Evolutionary conservation across 768 basidiomycete genomes (phyloP).

Genomic region (Leucocoprinus birnbaumii): DNA sequence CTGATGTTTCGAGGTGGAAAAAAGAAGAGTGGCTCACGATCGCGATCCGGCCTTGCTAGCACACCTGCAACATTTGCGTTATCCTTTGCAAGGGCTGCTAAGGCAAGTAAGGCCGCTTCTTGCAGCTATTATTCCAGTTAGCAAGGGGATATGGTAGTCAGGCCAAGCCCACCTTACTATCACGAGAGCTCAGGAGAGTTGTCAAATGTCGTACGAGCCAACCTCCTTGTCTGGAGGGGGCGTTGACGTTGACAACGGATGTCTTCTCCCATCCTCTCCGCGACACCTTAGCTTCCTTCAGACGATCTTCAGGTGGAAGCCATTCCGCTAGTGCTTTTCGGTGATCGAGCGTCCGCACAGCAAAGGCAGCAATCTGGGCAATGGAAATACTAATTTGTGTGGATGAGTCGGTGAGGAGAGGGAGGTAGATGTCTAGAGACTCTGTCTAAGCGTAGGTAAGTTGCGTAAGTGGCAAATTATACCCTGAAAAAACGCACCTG

Average conservation of each 20-base stretch:
- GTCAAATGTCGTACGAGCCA: conserved; percentile 58
- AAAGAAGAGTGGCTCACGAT: conserved; percentile 22
- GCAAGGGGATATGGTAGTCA: background rate
- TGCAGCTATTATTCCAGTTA: conserved; percentile 42
- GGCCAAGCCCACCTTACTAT: conserved; percentile 46
- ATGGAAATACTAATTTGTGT: conserved; percentile 43
- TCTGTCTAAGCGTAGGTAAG: conserved; percentile 36
- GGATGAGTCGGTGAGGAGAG: conserved; percentile 48
- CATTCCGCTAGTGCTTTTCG: conserved; percentile 55
- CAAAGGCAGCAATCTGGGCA: conserved; percentile 54
- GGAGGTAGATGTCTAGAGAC: conserved; percentile 64
- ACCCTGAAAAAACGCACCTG: conserved; percentile 42
- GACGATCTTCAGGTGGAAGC: conserved; percentile 56
- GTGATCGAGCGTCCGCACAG: conserved; percentile 47
- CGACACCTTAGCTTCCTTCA: conserved; percentile 39
- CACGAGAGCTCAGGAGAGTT: conserved; percentile 43
- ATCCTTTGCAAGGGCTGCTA: conserved; percentile 67
- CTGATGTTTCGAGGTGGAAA: background rate
- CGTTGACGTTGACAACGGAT: conserved; percentile 32
- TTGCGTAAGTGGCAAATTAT: background rate
- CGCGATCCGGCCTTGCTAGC: conserved; percentile 41
- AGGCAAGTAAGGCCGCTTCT: conserved; percentile 60
- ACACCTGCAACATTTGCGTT: conserved; percentile 49
- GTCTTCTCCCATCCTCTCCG: conserved; percentile 77
- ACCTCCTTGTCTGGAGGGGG: conserved; percentile 43